phyloP scores from a whole-genome alignment of 2,329 filamentous ascomycete species.

The Fusarium acutatum region DNA sequence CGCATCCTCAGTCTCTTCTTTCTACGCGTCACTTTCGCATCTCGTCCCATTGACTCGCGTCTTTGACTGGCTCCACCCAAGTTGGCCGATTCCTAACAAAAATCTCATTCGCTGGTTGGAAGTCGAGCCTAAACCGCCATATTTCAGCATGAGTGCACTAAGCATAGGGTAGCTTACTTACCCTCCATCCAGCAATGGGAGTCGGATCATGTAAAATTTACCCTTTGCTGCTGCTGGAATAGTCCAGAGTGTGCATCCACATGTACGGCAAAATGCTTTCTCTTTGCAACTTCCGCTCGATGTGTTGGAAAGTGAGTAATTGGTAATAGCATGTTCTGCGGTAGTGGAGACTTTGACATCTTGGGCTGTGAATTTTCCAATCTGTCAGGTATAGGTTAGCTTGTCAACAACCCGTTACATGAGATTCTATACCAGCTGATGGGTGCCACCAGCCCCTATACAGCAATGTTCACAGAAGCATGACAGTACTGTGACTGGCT shows the following conservation, averaged over 20 bases:
- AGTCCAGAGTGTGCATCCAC: constrained; percentile 43
- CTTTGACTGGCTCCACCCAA: constrained; percentile 34
- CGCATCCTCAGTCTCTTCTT: background rate
- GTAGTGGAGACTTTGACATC: constrained; percentile 17
- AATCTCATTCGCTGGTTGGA: constrained; percentile 41
- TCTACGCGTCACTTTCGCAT: constrained; percentile 33
- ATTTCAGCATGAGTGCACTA: background rate
- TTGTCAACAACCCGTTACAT: rapidly evolving
- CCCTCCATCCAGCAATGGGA: constrained; percentile 36
- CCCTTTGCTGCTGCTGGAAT: constrained; percentile 38
- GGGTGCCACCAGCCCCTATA: constrained; percentile 28
- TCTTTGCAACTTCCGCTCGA: constrained; percentile 38
- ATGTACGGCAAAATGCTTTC: constrained; percentile 40
- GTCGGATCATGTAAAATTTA: constrained; percentile 36
- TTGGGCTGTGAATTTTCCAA: constrained; percentile 39
- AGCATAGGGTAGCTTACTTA: constrained; percentile 14
- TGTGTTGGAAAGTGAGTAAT: constrained; percentile 35
- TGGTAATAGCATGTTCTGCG: background rate
- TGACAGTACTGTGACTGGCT: constrained; percentile 27
- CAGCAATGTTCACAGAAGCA: constrained; percentile 36
- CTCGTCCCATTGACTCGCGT: constrained; percentile 40
- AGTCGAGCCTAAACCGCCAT: constrained; percentile 1
- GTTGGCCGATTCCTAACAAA: constrained; percentile 40
- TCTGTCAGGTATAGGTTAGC: constrained; percentile 15
- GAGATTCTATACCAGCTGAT: constrained; percentile 18